phyloP scores from a whole-genome alignment of 768 basidiomycete species.

The Lactarius sanguifluus region DNA sequence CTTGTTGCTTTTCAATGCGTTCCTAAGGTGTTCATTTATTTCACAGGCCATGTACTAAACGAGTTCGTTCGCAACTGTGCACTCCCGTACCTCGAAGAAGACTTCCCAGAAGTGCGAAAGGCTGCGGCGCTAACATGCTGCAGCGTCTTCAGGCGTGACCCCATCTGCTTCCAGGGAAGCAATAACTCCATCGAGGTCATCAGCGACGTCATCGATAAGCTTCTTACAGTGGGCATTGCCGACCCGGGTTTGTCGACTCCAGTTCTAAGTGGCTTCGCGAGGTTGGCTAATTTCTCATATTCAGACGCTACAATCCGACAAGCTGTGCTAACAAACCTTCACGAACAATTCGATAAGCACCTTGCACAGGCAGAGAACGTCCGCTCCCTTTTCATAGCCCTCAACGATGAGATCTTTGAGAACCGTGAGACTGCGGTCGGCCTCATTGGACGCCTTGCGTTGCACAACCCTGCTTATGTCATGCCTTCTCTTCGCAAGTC shows the following conservation, averaged over 20 bases:
- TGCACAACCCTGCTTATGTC: slow-evolving; percentile 97
- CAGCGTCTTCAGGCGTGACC: slow-evolving; percentile 87
- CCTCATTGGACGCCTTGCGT: slow-evolving; percentile 90
- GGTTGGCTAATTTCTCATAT: not conserved
- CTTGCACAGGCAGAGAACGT: slow-evolving; percentile 98
- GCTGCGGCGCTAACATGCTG: slow-evolving; percentile 94
- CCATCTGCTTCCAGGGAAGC: slow-evolving; percentile 94
- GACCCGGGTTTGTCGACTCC: slow-evolving; percentile 72
- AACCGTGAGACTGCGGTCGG: slow-evolving; percentile 89
- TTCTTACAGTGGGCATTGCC: slow-evolving; percentile 91
- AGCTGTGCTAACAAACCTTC: slow-evolving; percentile 81
- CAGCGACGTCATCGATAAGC: slow-evolving; percentile 95
- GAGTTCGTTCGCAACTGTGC: slow-evolving; percentile 94
- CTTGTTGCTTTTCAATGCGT: not conserved
- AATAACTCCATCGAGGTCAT: slow-evolving; percentile 96
- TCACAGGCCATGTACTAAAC: slow-evolving; percentile 83
- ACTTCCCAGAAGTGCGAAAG: slow-evolving; percentile 80
- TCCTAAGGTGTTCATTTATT: slow-evolving; percentile 12
- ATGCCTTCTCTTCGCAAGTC: slow-evolving; percentile 97
- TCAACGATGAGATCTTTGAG: slow-evolving; percentile 95
- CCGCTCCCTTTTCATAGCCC: slow-evolving; percentile 92
- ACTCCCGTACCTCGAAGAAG: slow-evolving; percentile 91
- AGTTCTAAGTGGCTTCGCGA: not conserved
- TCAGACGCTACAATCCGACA: slow-evolving; percentile 63
- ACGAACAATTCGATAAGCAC: slow-evolving; percentile 94